A percentile compares a stretch with the other conserved stretches of the same genome.
These are phyloP conservation scores for Trametes polyzona DNA, from an alignment of 1,284 basidiomycete genomes.

Conservation along the genomic window DNA sequence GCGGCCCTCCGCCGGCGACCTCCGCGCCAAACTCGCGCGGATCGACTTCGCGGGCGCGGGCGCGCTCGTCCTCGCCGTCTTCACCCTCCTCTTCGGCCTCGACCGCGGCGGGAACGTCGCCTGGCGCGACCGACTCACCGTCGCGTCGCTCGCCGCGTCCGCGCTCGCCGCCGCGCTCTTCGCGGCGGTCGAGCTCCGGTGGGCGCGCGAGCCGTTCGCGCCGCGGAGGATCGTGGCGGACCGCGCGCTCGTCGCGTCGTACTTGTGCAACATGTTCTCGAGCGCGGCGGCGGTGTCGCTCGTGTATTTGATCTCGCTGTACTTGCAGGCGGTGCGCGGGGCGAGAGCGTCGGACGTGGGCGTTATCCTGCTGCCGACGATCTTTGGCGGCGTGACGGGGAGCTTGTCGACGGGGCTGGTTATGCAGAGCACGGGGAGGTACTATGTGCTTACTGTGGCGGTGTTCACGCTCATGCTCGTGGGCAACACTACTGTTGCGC, in stretches of 20 bases:
- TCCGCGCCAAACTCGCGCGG: constrained; percentile 53
- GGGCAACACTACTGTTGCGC: constrained; percentile 44
- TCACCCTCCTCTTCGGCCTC: constrained; percentile 57
- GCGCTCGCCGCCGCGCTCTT: constrained; percentile 31
- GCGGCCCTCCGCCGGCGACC: constrained; percentile 38
- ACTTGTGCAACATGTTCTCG: constrained; percentile 62
- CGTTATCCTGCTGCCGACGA: constrained; percentile 51
- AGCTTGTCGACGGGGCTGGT: constrained; percentile 54
- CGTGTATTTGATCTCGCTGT: constrained; percentile 60
- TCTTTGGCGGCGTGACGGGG: constrained; percentile 50
- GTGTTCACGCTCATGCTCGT: constrained; percentile 44
- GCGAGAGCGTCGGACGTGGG: constrained; percentile 52
- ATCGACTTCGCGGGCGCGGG: constrained; percentile 62
- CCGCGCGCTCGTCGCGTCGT: constrained; percentile 53
- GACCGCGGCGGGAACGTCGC: constrained; percentile 62
- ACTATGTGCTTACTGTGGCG: constrained; percentile 52
- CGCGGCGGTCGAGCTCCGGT: constrained; percentile 42
- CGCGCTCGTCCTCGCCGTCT: constrained; percentile 53
- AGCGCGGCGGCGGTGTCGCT: constrained; percentile 48
- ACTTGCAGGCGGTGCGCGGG: constrained; percentile 57
- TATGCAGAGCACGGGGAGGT: constrained; percentile 63
- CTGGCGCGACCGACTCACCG: constrained; percentile 48
- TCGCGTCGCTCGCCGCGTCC: constrained; percentile 30
- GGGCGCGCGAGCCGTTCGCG: constrained; percentile 62
- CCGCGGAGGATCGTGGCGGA: constrained; percentile 56